Percentiles rank a stretch among this genome's conserved stretches.
Conservation (phyloP, 176 grass and related monocot genomes). For the Coix lacrymajobi region DNA sequence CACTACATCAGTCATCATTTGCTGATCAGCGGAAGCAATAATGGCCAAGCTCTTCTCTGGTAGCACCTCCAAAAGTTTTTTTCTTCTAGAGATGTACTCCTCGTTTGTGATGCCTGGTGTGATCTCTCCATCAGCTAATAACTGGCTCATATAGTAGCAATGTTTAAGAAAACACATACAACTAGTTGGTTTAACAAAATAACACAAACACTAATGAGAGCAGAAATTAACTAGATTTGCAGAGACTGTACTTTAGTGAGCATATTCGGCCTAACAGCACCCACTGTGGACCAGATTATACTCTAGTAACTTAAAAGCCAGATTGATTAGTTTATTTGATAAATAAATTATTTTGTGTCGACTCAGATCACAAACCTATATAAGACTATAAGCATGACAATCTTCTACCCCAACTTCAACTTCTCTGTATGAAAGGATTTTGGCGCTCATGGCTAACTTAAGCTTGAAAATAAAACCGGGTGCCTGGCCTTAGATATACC, state of each 20-base stretch:
- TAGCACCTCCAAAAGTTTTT: constrained; percentile 58
- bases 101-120: constrained; percentile 69
- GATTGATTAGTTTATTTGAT: neutral
- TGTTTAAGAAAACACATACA: constrained; percentile 20
- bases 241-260: neutral
- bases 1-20: constrained; percentile 98
- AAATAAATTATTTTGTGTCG: neutral
- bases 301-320: neutral
- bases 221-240: neutral
- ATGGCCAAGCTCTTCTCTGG: constrained; percentile 83
- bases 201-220: neutral
- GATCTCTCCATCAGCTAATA: constrained; percentile 73
- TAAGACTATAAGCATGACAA: neutral
- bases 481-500: neutral
- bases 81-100: constrained; percentile 79
- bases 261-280: neutral
- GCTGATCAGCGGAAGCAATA: constrained; percentile 69
- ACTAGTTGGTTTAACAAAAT: neutral
- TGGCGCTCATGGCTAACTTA: neutral
- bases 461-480: neutral
- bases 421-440: neutral
- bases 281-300: neutral
- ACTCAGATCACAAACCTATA: neutral
- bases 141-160: constrained; percentile 38
- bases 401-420: neutral